Conservation (phyloP, 805 yeast genomes). For the Metschnikowia rubicola region DNA sequence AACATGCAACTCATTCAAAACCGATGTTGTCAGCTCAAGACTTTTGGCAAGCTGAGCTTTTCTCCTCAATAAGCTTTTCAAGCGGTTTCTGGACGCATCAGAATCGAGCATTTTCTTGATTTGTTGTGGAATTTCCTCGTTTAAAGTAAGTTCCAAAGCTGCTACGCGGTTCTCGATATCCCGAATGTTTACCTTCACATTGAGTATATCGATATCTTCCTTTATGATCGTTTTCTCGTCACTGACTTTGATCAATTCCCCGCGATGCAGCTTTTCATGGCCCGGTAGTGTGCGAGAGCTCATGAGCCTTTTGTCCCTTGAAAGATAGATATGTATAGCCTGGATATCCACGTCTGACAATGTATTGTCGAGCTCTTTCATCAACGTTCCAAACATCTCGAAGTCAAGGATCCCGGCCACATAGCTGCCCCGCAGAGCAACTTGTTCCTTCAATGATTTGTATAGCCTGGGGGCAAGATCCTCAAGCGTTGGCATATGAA, state of each 20-base stretch:
- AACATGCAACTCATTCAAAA: slow-evolving; percentile 21
- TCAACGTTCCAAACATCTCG: slow-evolving; percentile 8
- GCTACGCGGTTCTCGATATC: slow-evolving; percentile 19
- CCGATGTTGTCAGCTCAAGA: slow-evolving; percentile 15
- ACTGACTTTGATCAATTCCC: slow-evolving; percentile 20
- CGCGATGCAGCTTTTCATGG: slow-evolving; percentile 9
- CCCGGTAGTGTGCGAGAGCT: not conserved
- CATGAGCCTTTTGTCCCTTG: slow-evolving; percentile 22
- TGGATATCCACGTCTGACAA: slow-evolving; percentile 25
- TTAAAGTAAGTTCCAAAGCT: slow-evolving; percentile 20
- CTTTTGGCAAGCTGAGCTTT: slow-evolving; percentile 18
- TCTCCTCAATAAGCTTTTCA: slow-evolving; percentile 18
- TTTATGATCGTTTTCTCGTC: slow-evolving; percentile 17
- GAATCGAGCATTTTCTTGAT: slow-evolving; percentile 16
- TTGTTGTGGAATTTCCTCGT: slow-evolving; percentile 15
- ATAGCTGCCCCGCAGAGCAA: slow-evolving; percentile 14
- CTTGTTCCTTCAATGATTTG: not conserved
- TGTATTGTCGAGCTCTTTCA: slow-evolving; percentile 6
- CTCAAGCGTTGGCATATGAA: slow-evolving; percentile 21
- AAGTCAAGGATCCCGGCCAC: slow-evolving; percentile 17
- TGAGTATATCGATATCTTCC: slow-evolving; percentile 30
- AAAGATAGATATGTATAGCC: slow-evolving; percentile 25
- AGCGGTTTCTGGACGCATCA: slow-evolving; percentile 17
- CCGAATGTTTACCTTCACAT: slow-evolving; percentile 22
- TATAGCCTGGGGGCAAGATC: slow-evolving; percentile 3